Conservation (phyloP, 768 basidiomycete genomes). For the Exidia glandulosa region DNA sequence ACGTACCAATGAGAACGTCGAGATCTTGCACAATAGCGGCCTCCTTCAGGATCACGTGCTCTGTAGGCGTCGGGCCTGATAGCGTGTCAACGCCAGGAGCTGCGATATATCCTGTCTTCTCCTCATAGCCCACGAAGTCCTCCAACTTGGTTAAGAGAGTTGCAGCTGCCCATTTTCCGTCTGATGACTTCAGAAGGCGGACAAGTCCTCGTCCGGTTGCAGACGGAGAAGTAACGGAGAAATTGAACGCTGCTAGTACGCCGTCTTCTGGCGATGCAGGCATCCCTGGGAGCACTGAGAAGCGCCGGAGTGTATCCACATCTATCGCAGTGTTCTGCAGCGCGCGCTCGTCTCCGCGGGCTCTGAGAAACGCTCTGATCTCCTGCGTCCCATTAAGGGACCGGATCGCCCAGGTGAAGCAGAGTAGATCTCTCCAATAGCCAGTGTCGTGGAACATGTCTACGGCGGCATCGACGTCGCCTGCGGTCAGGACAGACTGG, state of each 20-base stretch:
- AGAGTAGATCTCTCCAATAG: conserved; percentile 25
- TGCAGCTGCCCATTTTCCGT: conserved; percentile 24
- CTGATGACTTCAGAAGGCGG: conserved; percentile 17
- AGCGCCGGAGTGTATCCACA: conserved; percentile 6
- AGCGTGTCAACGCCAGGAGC: neutral
- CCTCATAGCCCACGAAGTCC: conserved; percentile 26
- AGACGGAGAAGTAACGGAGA: conserved; percentile 25
- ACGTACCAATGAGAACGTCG: conserved; percentile 29
- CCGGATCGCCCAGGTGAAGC: conserved; percentile 33
- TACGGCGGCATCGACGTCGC: neutral
- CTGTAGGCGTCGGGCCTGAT: neutral
- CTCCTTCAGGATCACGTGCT: neutral
- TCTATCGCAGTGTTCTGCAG: neutral
- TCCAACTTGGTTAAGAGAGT: conserved; percentile 22
- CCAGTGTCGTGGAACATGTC: neutral
- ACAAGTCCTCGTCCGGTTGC: conserved; percentile 25
- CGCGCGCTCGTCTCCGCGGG: too few species aligned
- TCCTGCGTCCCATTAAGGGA: conserved; percentile 23
- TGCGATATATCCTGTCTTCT: conserved; percentile 2
- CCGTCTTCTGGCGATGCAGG: conserved; percentile 17
- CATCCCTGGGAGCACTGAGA: conserved; percentile 20
- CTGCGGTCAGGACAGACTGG: neutral
- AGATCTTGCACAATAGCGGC: conserved; percentile 21
- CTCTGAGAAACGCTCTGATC: conserved; percentile 22
- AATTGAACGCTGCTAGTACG: conserved; percentile 12